Percentiles rank a stretch among this genome's conserved stretches.
phyloP scores from a whole-genome alignment of 2,329 filamentous ascomycete species.

The Botrytis paeoniae region DNA sequence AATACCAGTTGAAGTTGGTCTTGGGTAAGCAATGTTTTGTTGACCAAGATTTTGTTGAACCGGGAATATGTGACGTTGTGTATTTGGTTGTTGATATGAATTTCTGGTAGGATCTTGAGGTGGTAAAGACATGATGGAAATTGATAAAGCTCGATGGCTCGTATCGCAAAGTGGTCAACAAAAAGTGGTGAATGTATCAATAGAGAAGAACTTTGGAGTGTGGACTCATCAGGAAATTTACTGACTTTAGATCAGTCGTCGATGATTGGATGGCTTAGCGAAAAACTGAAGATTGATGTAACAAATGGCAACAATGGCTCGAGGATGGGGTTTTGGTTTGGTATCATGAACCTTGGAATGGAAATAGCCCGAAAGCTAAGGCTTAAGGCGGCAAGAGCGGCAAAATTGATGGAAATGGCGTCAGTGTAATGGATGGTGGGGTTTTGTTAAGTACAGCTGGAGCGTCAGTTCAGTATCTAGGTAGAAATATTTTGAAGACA shows the following conservation, averaged over 20 bases:
- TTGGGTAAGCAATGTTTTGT: conserved; percentile 29
- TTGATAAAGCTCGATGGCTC: conserved; percentile 12
- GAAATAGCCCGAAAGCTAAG: background rate
- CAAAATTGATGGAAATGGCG: conserved; percentile 10
- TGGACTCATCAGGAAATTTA: conserved; percentile 20
- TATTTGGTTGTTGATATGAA: conserved; percentile 22
- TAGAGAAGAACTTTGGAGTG: conserved; percentile 18
- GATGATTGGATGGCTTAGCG: conserved; percentile 1
- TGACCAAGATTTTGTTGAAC: conserved; percentile 30
- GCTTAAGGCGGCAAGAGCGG: background rate
- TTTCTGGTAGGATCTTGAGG: conserved; percentile 29
- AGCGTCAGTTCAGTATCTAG: background rate
- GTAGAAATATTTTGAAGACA: background rate
- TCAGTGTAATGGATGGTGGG: background rate
- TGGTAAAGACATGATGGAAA: conserved; percentile 33
- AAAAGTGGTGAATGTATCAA: conserved; percentile 20
- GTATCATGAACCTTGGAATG: background rate
- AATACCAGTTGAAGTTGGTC: conserved; percentile 31
- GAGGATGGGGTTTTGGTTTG: background rate
- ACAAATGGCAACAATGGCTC: background rate
- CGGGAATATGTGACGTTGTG: conserved; percentile 24
- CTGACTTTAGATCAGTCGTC: conserved; percentile 8
- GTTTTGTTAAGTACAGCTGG: background rate
- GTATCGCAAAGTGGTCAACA: conserved; percentile 20
- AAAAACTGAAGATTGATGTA: background rate